Evolutionary conservation across 495 filamentous ascomycete species (phyloP).

Genomic region (Penicillium lagena): DNA sequence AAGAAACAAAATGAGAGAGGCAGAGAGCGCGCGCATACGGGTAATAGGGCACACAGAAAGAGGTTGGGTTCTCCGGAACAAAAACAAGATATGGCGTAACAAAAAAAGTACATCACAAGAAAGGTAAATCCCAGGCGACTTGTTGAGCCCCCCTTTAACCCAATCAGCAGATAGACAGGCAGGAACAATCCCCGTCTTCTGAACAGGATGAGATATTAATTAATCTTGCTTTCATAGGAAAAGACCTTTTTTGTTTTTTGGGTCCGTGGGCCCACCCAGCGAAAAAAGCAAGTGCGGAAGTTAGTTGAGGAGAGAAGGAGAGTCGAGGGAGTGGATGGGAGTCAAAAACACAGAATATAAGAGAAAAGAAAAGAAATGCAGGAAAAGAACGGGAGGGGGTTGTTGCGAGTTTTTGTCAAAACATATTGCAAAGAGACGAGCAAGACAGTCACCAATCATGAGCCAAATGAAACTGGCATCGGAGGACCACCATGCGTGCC

Average conservation of each 20-base stretch:
- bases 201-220: slow-evolving; percentile 20
- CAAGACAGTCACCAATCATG: slow-evolving; percentile 12
- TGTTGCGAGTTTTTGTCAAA: slow-evolving; percentile 10
- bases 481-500: slow-evolving; percentile 16
- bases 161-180: too few species aligned
- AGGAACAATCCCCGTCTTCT: slow-evolving; percentile 5
- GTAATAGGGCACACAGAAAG: slow-evolving; percentile 35
- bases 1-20: slow-evolving; percentile 14
- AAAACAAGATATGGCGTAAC: slow-evolving; percentile 42
- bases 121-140: slow-evolving; percentile 31
- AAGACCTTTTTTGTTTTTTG: slow-evolving; percentile 23
- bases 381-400: slow-evolving; percentile 27
- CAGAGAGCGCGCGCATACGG: neutral
- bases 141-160: too few species aligned
- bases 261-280: slow-evolving; percentile 26
- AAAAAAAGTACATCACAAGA: slow-evolving; percentile 50
- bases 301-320: neutral
- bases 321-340: neutral
- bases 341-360: slow-evolving; percentile 1
- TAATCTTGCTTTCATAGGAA: neutral
- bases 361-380: slow-evolving; percentile 7
- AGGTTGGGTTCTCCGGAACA: slow-evolving; percentile 14
- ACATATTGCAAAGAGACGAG: slow-evolving; percentile 25
- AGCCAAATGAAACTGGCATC: slow-evolving; percentile 8
- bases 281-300: slow-evolving; percentile 1